Base-by-base conservation (phyloP, 352 stramenopile species). In the Phytophthora chlamydospora region DNA sequence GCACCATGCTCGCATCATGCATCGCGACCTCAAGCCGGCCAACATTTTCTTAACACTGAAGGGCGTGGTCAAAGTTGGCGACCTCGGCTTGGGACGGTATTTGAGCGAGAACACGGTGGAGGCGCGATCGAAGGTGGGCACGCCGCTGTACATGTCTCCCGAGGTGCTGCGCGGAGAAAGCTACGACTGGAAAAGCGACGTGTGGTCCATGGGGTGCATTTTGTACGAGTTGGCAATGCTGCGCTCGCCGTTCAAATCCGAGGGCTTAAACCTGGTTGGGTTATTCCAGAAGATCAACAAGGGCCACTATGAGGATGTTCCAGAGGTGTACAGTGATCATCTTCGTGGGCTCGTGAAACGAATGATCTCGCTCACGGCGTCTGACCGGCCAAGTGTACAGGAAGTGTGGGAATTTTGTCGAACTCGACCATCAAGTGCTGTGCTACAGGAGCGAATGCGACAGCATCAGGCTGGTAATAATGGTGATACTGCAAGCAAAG, bases 181-280 rank as follows among this genome's bases (percentile, higher is more conserved):
- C 19, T 98, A 98, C 67, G 91, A 98, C 61, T 98, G 88, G 88
- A 98, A 98, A 66, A 97, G 85, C 53, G 96, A 99, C 66, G 88
- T 98, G 3, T 99, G 96, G 96, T 95, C 77, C 31, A 79, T 99
- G 34, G 96, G 96, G 3, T 98, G 96, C 60, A 91, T 98, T 45
- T 77, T 98, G 27, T 99, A 98, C 68, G 96, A 99, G 68, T 76
- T 99, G 4, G 91, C 91, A 6, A 97, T 97, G 88, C 81, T 98
- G 11, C 82, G 86, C 3, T 97, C 92, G 16, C 96, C 96, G 11
- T 98, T 98, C 67, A 98, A 98, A 57, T 83, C 80, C 6, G 90
- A 98, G 57, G 91, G 89, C 0, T 73, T 98, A 17, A 96, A 97
- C 43, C 75, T 98, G 3, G 92, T 93, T 31, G 83, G 85, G 0